Evolutionary conservation across 192 early-diverging fungal species (phyloP), one percentile per base, ranked within the genome.

Genomic region (Rhizophagus sp.): DNA sequence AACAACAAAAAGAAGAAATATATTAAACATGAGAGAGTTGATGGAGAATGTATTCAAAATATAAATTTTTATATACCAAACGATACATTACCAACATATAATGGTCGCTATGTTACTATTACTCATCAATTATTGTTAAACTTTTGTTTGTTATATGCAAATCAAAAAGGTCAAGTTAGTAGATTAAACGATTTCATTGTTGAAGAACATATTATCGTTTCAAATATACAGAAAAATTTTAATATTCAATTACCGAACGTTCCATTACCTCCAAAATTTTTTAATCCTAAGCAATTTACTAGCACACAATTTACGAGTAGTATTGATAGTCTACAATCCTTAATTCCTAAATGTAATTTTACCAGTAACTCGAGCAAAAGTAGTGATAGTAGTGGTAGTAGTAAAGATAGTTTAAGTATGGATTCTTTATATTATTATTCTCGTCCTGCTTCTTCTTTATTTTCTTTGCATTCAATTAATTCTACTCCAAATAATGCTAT

Each of bases 1-100:
- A 36, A 36, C 8, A 39, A 44, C 44, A 22, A 78, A 25, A 47
- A 47, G 44, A 47, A 27, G 25, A 57, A 57, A 13, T 22, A 57
- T 19, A 1, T 57, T 19, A 19, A 57, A 4, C 13, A 15, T 4
- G 17, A 57, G 2, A 57, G 50, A 22, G 36, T 70, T 68, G 30
- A 63, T 62, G 76, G 76, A 19, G 76, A 78, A 65, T 78, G 76
- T n/a, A 36, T 69, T 27, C 62, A 67, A n/a, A 78, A 65, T 19
- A 50, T 68, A 22, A 78, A 68, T 57, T 52, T 78, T 34, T 78
- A 33, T 24, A 78, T 78, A 52, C 76, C 76, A 36, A 47, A 44
- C 15, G 25, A 25, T 27, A 62, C 44, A 19, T 39, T 36, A 17
- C 76, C 76, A 22, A 78, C 76, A 44, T 78, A 69, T 67, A 68